These are phyloP conservation scores for Selaginella moellendorffii DNA, from an alignment of 75 land plant species.

Conservation along the genomic window DNA sequence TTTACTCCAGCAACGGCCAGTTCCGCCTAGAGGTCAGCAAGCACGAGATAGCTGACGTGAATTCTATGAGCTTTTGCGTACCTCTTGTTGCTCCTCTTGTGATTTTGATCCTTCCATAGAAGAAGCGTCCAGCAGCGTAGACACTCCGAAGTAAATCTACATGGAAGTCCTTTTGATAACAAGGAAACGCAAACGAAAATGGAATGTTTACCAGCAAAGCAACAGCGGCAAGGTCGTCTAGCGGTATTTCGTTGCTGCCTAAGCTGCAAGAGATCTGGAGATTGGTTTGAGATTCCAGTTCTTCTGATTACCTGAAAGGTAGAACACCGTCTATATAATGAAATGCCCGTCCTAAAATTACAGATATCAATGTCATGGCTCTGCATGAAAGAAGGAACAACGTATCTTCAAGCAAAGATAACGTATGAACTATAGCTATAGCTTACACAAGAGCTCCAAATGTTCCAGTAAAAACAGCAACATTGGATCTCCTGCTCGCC, in stretches of 20 bases:
- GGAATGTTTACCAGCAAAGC: constrained; percentile 50
- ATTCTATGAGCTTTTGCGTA: too few species aligned
- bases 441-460: constrained; percentile 89
- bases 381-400: constrained; percentile 52
- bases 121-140: constrained; percentile 74
- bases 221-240: constrained; percentile 95
- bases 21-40: too few species aligned
- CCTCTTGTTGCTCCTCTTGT: constrained; percentile 90
- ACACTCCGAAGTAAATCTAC: constrained; percentile 79
- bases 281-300: too few species aligned
- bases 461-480: constrained; percentile 69
- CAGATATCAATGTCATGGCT: constrained; percentile 90
- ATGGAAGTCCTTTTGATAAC: constrained; percentile 7
- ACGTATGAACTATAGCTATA: not conserved
- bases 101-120: constrained; percentile 59
- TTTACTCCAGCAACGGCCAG: constrained; percentile 77
- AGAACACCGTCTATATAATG: constrained; percentile 82
- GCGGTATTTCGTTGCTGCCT: constrained; percentile 63
- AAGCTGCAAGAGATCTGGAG: constrained; percentile 27
- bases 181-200: not conserved
- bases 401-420: too few species aligned
- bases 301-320: constrained; percentile 64
- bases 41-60: too few species aligned
- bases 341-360: constrained; percentile 79
- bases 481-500: constrained; percentile 81